Evolutionary conservation across 1,139 yeast species (phyloP), one percentile per base, ranked within the genome.

Genomic region (Sugiyamaella neomexicana): DNA sequence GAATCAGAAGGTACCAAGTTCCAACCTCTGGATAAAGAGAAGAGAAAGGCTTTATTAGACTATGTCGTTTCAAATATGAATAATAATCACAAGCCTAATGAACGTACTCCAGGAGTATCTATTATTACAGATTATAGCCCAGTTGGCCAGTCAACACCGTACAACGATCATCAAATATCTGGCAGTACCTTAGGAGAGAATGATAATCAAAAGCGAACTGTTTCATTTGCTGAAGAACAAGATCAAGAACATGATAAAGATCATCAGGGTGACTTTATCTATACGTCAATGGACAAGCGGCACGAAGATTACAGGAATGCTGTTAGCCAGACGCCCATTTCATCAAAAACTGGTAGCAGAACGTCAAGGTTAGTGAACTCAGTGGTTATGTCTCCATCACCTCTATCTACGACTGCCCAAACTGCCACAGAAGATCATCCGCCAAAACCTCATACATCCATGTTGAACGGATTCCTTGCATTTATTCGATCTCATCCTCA

Each of bases 161-260:
- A 55, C 44, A 32, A 15, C 20, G 55, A 53, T 31, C 52, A 54
- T 43, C 56, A 47, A 40, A 53, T 56, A 46, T 56, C 59, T 1
- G 59, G 59, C 1, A 55, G 58, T 38, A 56, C 60, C 0, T 29
- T 58, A 15, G 55, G 53, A 8, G 50, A 54, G 17, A 55, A 52
- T 27, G 42, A 29, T 32, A 29, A 10, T 16, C 17, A 44, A 17
- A 20, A 20, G 25, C 9, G 39, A 44, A 17, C 15, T 10, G 47
- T 38, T 10, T 46, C 50, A 15, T 46, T 46, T 37, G 38, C 6
- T 12, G 27, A 13, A 38, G 50, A 46, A 7, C 42, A 46, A 13
- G 31, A 8, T 3, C 42, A 46, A 16, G 27, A 38, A 38, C 12
- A 2, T 16, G 42, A 38, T 13, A 8, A 37, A 15, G 40, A 15